These are phyloP conservation scores for Tephrocybe sp. DNA, from an alignment of 768 basidiomycete genomes.

Conservation along the genomic window DNA sequence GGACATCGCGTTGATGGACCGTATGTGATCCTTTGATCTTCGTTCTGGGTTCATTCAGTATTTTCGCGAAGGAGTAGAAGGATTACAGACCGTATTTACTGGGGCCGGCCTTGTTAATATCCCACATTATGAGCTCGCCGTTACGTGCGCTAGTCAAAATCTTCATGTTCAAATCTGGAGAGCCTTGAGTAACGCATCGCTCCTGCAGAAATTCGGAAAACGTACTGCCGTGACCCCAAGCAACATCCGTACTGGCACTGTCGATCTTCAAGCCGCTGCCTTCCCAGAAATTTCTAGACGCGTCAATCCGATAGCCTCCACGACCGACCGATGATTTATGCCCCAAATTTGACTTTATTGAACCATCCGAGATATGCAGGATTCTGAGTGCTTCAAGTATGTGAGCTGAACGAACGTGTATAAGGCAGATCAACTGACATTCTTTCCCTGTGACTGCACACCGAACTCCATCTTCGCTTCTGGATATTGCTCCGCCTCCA, in stretches of 20 bases:
- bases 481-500: conserved; percentile 69
- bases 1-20: conserved; percentile 70
- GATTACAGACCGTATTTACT: conserved; percentile 65
- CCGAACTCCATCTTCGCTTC: conserved; percentile 61
- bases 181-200: not conserved
- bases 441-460: conserved; percentile 81
- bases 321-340: conserved; percentile 54
- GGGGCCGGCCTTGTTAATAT: conserved; percentile 62
- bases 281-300: conserved; percentile 77
- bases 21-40: conserved; percentile 65
- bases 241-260: conserved; percentile 75
- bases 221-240: conserved; percentile 74
- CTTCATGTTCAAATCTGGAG: conserved; percentile 25
- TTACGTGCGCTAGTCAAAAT: conserved; percentile 79
- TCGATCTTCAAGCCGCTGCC: conserved; percentile 78
- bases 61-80: not conserved
- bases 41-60: conserved; percentile 44
- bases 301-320: conserved; percentile 69
- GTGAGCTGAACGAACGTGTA: not conserved
- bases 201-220: conserved; percentile 8
- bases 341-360: conserved; percentile 38
- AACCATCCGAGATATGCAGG: conserved; percentile 54
- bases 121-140: conserved; percentile 85
- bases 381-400: conserved; percentile 54
- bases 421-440: conserved; percentile 39